phyloP scores from a whole-genome alignment of 768 basidiomycete genomes.

The Tricholoma matsutake region DNA sequence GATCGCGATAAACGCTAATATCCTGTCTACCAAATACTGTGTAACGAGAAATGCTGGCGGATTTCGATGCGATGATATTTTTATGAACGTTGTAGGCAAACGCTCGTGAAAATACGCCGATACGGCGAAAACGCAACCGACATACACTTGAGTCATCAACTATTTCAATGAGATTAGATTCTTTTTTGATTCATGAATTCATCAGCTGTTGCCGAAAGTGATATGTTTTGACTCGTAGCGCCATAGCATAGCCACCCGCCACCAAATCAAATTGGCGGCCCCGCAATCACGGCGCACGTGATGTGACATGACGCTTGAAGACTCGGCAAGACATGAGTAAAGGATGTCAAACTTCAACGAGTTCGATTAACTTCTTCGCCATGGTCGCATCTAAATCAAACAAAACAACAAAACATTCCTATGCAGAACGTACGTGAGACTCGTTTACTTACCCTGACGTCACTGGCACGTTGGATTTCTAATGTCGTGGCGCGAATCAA shows the following conservation, averaged over 20 bases:
- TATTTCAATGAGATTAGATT: no score
- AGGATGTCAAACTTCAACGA: background rate
- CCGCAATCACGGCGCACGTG: background rate
- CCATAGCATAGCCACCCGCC: background rate
- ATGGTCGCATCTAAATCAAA: conserved; percentile 31
- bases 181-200: no score
- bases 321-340: background rate
- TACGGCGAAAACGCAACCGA: no score
- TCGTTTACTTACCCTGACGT: background rate
- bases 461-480: background rate
- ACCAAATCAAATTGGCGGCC: background rate
- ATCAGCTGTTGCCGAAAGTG: no score
- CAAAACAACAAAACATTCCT: conserved; percentile 32
- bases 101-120: no score
- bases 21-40: no score
- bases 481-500: conserved; percentile 16
- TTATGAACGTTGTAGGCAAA: no score
- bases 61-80: no score
- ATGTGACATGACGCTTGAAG: background rate
- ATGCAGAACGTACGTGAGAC: conserved; percentile 37
- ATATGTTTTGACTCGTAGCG: background rate
- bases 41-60: no score
- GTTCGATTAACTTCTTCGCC: background rate
- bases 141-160: no score
- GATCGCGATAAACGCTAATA: no score